Conservation (phyloP, 371 early-diverging fungal genomes). For the Mortierella sp. region DNA sequence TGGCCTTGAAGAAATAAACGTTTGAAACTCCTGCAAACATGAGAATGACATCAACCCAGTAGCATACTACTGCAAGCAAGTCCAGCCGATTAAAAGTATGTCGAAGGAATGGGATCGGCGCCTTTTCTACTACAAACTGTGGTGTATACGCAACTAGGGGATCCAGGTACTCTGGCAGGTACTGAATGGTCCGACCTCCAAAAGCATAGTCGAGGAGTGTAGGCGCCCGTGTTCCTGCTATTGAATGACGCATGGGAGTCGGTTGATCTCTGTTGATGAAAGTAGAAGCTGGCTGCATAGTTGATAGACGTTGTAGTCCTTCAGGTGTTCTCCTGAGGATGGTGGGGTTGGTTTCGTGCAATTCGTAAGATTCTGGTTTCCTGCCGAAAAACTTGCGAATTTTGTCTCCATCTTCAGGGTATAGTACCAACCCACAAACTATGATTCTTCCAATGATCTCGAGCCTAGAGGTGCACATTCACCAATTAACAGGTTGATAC, state of each 20-base stretch:
- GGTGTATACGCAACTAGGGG: conserved; percentile 43
- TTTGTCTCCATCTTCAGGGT: conserved; percentile 51
- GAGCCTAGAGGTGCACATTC: conserved; percentile 33
- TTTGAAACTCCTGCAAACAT: conserved; percentile 57
- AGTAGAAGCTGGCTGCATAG: conserved; percentile 21
- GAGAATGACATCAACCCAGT: conserved; percentile 70
- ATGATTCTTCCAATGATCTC: conserved; percentile 63
- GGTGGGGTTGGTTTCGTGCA: conserved; percentile 56
- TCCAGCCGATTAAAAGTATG: conserved; percentile 81
- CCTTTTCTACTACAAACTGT: conserved; percentile 26
- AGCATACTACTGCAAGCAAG: conserved; percentile 67
- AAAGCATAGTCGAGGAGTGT: conserved; percentile 50
- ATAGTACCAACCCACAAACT: conserved; percentile 67
- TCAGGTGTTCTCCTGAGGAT: conserved; percentile 31
- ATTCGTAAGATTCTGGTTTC: conserved; percentile 38
- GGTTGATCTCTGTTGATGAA: conserved; percentile 4
- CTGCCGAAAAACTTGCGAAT: conserved; percentile 45
- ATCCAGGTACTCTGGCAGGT: conserved; percentile 37
- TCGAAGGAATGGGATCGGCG: conserved; percentile 66
- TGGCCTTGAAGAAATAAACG: conserved; percentile 67
- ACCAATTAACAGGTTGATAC: too few relatives aligned
- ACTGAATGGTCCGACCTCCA: conserved; percentile 38
- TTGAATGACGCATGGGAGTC: conserved; percentile 3
- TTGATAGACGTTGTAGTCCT: conserved; percentile 4
- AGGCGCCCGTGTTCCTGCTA: conserved; percentile 21